Base-by-base conservation (phyloP, 2,329 filamentous ascomycete species). In the Fusarium protoensiforme region DNA sequence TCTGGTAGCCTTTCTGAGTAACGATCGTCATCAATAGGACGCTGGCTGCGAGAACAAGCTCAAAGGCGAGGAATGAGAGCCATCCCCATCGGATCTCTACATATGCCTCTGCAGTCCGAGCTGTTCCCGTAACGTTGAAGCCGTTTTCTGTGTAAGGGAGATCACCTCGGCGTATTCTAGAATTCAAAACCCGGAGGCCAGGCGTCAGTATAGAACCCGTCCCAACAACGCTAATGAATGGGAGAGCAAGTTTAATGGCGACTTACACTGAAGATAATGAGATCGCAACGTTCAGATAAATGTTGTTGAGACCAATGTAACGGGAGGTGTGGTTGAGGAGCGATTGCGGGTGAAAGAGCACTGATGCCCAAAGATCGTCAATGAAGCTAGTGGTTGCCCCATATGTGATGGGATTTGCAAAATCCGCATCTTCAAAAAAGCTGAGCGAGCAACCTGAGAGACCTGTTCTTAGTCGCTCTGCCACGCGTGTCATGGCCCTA, bases 281-380 rank as follows among this genome's bases (percentile, higher is more conserved):
- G 3, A n/a, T 56, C 18, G 31, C 51, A 8, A 56, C 1, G 22
- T 56, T 56, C 13, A 33, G 14, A n/a, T 22, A 56, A 33, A 56
- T 11, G n/a, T 36, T 56, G 7, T 56, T 2, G 29, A 56, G n/a
- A 31, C 51, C 4, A 2, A 16, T 16, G 31, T 36, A 10, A 3
- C 51, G 51, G 24, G 29, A 5, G 20, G n/a, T 56, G 5, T 56
- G 51, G 29, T 56, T 11, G 14, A 56, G 51, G 2, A 56, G 13
- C 2, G 7, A 9, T 18, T 10, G 4, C 10, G 48, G 27, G 9
- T 7, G 9, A 53, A 8, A 31, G 24, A 29, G 48, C 11, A 31
- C 27, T 18, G 0, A 3, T 14, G 11, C 2, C 3, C 4, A 56
- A 3, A 56, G 51, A 36, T 4, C 13, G 11, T 1, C 0, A 3